phyloP scores from a whole-genome alignment of 495 filamentous ascomycete genomes.

The Elaphomyces granulatus region DNA sequence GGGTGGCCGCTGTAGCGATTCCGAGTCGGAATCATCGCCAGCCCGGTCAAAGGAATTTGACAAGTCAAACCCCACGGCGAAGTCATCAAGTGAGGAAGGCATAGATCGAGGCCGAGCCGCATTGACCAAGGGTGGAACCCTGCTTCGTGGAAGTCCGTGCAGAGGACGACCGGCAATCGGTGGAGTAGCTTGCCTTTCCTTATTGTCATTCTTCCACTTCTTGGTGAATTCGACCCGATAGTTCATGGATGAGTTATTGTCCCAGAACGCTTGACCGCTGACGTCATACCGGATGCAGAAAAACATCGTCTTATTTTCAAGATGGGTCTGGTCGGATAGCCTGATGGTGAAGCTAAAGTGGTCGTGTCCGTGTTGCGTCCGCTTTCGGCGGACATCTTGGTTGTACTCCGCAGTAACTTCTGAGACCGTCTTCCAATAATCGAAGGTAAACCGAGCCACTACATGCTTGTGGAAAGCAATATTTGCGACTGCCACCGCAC shows the following conservation, averaged over 20 bases:
- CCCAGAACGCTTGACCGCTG: constrained; percentile 80
- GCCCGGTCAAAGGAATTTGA: constrained; percentile 43
- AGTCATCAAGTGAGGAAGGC: constrained; percentile 55
- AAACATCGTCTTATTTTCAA: constrained; percentile 79
- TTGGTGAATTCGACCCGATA: constrained; percentile 88
- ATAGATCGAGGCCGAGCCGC: constrained; percentile 44
- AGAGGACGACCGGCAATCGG: constrained; percentile 38
- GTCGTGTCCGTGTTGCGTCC: constrained; percentile 56
- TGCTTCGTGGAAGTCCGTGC: constrained; percentile 62
- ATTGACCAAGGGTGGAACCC: constrained; percentile 30
- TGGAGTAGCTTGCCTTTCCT: constrained; percentile 32
- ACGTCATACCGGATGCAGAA: constrained; percentile 86
- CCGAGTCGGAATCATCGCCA: constrained; percentile 38
- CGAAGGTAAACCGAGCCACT: constrained; percentile 81
- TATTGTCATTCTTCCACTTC: constrained; percentile 47
- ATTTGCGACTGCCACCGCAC: constrained; percentile 73
- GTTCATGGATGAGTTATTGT: constrained; percentile 76
- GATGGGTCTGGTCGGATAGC: constrained; percentile 74
- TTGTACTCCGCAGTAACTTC: constrained; percentile 83
- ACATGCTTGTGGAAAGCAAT: constrained; percentile 82
- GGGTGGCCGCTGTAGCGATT: constrained; percentile 15
- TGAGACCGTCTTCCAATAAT: constrained; percentile 96
- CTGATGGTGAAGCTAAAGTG: constrained; percentile 90
- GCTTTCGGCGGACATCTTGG: constrained; percentile 56
- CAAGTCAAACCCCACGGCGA: constrained; percentile 38